These are phyloP conservation scores for Jaltomata sinuosa DNA, from an alignment of 257 asterid genomes.

Conservation along the genomic window DNA sequence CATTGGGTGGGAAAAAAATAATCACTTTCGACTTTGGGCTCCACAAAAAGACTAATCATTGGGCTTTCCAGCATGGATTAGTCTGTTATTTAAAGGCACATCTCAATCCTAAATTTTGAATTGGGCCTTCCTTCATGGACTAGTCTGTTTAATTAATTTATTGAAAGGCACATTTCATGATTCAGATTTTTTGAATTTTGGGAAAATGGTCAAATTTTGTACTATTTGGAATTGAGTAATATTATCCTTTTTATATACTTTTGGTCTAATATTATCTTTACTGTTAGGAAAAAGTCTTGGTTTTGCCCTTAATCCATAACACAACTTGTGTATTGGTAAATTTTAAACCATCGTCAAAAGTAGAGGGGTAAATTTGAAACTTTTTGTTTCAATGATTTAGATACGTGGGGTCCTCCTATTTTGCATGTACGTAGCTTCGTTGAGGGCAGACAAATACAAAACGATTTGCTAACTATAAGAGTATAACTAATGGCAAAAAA, in stretches of 20 bases:
- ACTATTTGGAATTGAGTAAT: not conserved
- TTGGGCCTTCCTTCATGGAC: not conserved
- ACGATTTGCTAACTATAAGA: not conserved
- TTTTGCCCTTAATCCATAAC: not conserved
- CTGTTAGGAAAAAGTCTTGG: too few species aligned
- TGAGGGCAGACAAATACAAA: not conserved
- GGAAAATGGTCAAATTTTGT: not conserved
- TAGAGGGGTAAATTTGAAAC: not conserved
- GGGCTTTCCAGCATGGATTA: not conserved
- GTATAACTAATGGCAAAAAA: not conserved
- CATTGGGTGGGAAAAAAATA: too few species aligned
- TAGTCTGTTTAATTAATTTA: not conserved
- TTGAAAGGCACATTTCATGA: not conserved
- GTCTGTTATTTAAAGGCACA: not conserved
- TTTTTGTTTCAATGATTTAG: too few species aligned
- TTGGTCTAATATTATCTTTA: not conserved
- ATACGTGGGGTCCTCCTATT: not conserved
- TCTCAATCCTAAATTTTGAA: not conserved
- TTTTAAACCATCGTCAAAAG: too few species aligned
- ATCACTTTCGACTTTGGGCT: not conserved
- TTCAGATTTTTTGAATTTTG: not conserved
- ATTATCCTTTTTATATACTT: not conserved
- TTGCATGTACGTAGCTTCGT: too few species aligned
- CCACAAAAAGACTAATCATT: not conserved
- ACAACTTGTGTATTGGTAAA: not conserved